Percentiles rank a stretch among this genome's conserved stretches.
Conservation (phyloP, 2,329 filamentous ascomycete genomes). For the Colletotrichum tanaceti region DNA sequence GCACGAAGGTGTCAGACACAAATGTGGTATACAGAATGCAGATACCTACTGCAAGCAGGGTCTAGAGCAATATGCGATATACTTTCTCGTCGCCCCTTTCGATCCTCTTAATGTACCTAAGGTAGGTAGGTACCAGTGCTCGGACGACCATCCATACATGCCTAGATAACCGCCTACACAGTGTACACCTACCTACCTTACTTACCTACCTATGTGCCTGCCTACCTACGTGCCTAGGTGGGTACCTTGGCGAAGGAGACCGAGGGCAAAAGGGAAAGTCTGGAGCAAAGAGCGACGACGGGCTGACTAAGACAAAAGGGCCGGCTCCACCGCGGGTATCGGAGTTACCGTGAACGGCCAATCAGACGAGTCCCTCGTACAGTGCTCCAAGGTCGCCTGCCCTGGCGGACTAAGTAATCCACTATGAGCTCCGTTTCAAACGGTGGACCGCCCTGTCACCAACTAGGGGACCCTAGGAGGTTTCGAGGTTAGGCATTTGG, state of each 20-base stretch:
- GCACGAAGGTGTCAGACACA: background rate
- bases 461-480: no score
- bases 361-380: background rate
- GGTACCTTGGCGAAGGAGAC: no score
- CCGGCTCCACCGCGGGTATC: background rate
- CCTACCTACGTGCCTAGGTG: no score
- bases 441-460: background rate
- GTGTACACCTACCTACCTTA: no score
- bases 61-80: background rate
- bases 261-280: no score
- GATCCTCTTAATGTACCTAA: background rate
- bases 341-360: background rate
- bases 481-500: no score
- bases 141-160: no score
- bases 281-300: background rate
- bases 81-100: background rate
- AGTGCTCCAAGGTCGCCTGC: background rate
- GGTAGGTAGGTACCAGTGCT: background rate
- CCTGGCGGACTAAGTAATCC: background rate
- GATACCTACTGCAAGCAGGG: conserved; percentile 10
- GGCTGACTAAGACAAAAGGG: background rate
- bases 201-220: no score
- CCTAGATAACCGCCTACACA: no score
- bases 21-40: background rate
- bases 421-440: conserved; percentile 15